Base-by-base conservation (phyloP, 148 eudicot species). In the Oxyria digyna region DNA sequence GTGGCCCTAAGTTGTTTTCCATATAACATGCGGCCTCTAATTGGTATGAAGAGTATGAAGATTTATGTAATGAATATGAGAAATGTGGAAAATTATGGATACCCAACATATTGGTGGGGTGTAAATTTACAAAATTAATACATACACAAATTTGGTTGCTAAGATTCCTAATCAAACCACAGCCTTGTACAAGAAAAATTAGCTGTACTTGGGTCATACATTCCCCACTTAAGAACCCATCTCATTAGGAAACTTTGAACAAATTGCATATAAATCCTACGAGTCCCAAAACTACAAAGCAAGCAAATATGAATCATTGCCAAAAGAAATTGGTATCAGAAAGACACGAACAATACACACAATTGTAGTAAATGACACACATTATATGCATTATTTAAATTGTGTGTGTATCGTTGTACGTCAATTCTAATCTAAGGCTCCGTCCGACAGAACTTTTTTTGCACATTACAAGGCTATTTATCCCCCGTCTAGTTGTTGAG, bases 131-230 rank as follows among this genome's bases (percentile, higher is more conserved):
- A 29, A 3, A 59, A 52, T 3, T 0, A 29, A 57, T 24, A 55
- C n/a, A 33, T 32, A 26, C 17, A 24, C 32, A 55, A 8, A 26
- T 55, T 55, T 55, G 33, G 33, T 26, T 55, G 62, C 62, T 55
- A 55, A 55, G 17, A 71, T 65, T 50, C 55, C 66, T 62, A 63
- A 67, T 70, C 66, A 54, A 75, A 40, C 65, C 37, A 62, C 43
- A 49, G 63, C 42, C 38, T 35, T 35, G 6, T 35, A 35, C 38
- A 35, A 2, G 38, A 35, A 42, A 62, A 11, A 62, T 27, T 62
- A 20, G 23, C 24, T 55, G 42, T 18, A 8, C 10, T 13, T 70
- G 63, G 64, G 35, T 69, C 31, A 67, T 70, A 52, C 40, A 71
- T n/a, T 20, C 73, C 41, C 20, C 26, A 42, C 57, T 24, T 8